Evolutionary conservation across 1,284 basidiomycete species (phyloP), one percentile per base, ranked within the genome.

Genomic region (Puccinia triticina): DNA sequence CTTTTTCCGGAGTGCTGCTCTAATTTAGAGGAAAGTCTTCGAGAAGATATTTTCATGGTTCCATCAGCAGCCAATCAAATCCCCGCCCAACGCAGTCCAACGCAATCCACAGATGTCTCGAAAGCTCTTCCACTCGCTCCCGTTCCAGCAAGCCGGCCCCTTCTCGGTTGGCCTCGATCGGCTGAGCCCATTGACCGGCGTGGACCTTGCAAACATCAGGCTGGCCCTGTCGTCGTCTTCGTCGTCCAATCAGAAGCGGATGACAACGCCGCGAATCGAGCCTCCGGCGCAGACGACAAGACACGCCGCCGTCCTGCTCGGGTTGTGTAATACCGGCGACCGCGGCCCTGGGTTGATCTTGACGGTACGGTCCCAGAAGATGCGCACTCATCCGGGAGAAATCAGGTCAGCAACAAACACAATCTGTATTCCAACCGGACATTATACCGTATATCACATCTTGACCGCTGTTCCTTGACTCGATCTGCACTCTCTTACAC

Each of bases 281-380:
- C 53, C 61, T 32, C 50, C 29, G 11, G 0, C 4, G 8, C 71
- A 16, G 32, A 2, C 40, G 1, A 73, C 26, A 53, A 32, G 67
- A 55, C 77, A 80, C 50, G 77, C 77, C 48, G 67, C 77, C 1
- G 77, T 80, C 48, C 53, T 80, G 32, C 34, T 80, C 32, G 66
- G 48, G 3, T 50, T 80, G 50, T 72, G 26, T 34, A 80, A 80
- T 40, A 40, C 18, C 23, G 2, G 8, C 34, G n/a, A 67, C 12
- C 32, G 43, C 29, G 37, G 53, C 21, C 77, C 77, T 18, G 59
- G 29, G 0, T 21, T 80, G 32, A 59, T 80, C 34, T 67, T 80
- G 29, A 80, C 77, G 18, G 53, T 80, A 21, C 64, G 77, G 4
- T 64, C 77, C 8, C 77, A 26, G 26, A 59, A 34, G 23, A 66